Percentiles rank a stretch among this genome's conserved stretches.
phyloP scores from a whole-genome alignment of 2,329 filamentous ascomycete species.

The Colletotrichum caudatum region DNA sequence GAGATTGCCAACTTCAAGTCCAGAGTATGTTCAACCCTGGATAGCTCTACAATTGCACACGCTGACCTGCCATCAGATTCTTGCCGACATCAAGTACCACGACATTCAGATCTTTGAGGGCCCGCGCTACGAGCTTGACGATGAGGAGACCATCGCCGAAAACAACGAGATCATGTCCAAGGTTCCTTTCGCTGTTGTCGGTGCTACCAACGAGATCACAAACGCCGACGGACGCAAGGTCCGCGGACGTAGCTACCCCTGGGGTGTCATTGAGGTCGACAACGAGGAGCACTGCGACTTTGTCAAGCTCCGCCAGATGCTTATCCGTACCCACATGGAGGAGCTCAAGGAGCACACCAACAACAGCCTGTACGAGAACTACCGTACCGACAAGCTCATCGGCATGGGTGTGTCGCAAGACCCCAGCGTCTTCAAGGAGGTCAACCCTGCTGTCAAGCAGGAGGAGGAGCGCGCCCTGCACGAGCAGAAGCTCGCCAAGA shows the following conservation, averaged over 20 bases:
- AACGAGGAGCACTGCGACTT: conserved; percentile 99
- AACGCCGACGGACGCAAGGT: conserved; percentile 94
- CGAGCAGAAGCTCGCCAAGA: conserved; percentile 99
- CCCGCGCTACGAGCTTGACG: conserved; percentile 96
- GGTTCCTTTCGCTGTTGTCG: conserved; percentile 97
- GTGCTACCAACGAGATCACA: conserved; percentile 93
- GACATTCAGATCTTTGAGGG: conserved; percentile 99
- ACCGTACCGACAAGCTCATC: conserved; percentile 99
- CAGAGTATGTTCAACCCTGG: conserved; percentile 74
- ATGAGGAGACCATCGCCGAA: conserved; percentile 99
- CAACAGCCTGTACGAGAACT: conserved; percentile 99
- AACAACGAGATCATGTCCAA: conserved; percentile 99
- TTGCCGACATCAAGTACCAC: conserved; percentile 96
- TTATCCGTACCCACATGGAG: conserved; percentile 99
- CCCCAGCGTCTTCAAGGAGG: conserved; percentile 99
- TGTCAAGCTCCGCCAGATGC: conserved; percentile 99
- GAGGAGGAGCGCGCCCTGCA: conserved; percentile 98
- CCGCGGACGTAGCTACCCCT: conserved; percentile 94
- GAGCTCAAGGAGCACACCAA: conserved; percentile 99
- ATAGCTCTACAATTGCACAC: neutral
- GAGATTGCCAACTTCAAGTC: conserved; percentile 96
- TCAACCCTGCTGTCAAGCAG: conserved; percentile 99
- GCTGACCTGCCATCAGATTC: conserved; percentile 72
- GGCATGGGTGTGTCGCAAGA: conserved; percentile 99
- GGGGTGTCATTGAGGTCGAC: conserved; percentile 99